Evolutionary conservation across 2,329 filamentous ascomycete genomes (phyloP).

Genomic region (Aurifilum marmelostoma): DNA sequence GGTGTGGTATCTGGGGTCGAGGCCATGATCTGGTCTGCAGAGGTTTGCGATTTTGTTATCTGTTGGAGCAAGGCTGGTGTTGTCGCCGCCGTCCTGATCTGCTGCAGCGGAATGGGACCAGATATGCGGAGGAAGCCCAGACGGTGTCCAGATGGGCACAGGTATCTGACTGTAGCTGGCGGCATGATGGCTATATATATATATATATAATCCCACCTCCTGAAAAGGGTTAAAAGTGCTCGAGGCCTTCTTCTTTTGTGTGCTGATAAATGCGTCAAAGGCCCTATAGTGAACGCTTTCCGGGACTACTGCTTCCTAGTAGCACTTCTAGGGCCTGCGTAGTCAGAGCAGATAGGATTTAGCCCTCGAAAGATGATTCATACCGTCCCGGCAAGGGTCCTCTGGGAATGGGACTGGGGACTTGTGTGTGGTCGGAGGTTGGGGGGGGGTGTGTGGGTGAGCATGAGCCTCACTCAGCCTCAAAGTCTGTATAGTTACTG

Average conservation of each 20-base stretch:
- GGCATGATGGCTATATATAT: not conserved
- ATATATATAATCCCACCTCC: too few relatives aligned
- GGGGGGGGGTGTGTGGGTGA: not conserved
- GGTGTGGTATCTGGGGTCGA: not conserved
- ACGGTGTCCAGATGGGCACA: slow-evolving; percentile 13
- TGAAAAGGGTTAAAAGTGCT: too few relatives aligned
- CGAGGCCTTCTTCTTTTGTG: not conserved
- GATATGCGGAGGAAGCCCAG: not conserved
- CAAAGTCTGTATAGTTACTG: not conserved
- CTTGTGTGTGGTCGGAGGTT: too few relatives aligned
- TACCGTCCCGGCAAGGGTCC: not conserved
- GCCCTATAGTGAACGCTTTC: not conserved
- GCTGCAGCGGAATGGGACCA: not conserved
- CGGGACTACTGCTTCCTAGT: not conserved
- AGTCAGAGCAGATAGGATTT: not conserved
- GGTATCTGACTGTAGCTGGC: slow-evolving; percentile 4
- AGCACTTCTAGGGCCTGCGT: not conserved
- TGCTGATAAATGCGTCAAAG: not conserved
- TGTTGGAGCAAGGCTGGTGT: not conserved
- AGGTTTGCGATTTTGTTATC: not conserved
- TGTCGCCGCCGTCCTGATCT: not conserved
- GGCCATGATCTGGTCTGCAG: slow-evolving; percentile 3
- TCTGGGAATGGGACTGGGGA: too few relatives aligned
- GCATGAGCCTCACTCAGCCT: slow-evolving; percentile 8
- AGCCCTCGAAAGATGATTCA: not conserved